These are phyloP conservation scores for Symbiodinium pilosum DNA, from an alignment of 73 alveolate species.

Conservation along the genomic window DNA sequence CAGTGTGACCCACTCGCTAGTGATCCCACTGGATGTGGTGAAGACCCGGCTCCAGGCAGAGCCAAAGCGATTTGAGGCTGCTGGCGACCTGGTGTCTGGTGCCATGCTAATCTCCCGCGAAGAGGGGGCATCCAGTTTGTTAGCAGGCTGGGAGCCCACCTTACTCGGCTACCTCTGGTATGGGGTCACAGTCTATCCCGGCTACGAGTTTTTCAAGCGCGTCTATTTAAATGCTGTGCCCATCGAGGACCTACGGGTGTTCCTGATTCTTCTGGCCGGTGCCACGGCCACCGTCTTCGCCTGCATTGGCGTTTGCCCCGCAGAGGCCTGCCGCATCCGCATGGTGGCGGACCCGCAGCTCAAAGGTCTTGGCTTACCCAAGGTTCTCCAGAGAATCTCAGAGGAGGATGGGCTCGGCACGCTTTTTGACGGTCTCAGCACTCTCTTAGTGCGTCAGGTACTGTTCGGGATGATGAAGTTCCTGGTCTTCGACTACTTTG, in stretches of 20 bases:
- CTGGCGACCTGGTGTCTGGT: too few species aligned
- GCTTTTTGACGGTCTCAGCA: slow-evolving; percentile 58
- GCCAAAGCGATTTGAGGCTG: neutral
- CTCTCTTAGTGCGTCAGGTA: slow-evolving; percentile 81
- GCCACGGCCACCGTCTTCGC: slow-evolving; percentile 94
- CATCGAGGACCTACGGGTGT: slow-evolving; percentile 17
- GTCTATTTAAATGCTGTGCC: neutral
- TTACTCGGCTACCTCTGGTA: slow-evolving; percentile 88
- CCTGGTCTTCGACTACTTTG: slow-evolving; percentile 92
- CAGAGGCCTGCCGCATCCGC: slow-evolving; percentile 94
- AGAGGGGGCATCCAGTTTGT: slow-evolving; percentile 13
- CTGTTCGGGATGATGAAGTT: slow-evolving; percentile 94
- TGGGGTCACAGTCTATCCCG: slow-evolving; percentile 91
- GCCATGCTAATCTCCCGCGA: neutral
- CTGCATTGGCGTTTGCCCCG: slow-evolving; percentile 91
- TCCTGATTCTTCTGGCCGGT: slow-evolving; percentile 63
- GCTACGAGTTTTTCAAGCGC: slow-evolving; percentile 56
- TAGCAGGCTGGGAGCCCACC: slow-evolving; percentile 89
- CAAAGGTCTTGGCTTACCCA: neutral
- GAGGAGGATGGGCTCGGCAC: slow-evolving; percentile 43
- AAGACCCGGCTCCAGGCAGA: slow-evolving; percentile 74
- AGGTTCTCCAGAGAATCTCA: neutral
- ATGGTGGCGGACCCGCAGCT: slow-evolving; percentile 74
- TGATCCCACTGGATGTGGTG: slow-evolving; percentile 94
- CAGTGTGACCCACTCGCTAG: slow-evolving; percentile 48